Evolutionary conservation across 2,329 filamentous ascomycete genomes (phyloP).

Genomic region (Didymella segeticola): DNA sequence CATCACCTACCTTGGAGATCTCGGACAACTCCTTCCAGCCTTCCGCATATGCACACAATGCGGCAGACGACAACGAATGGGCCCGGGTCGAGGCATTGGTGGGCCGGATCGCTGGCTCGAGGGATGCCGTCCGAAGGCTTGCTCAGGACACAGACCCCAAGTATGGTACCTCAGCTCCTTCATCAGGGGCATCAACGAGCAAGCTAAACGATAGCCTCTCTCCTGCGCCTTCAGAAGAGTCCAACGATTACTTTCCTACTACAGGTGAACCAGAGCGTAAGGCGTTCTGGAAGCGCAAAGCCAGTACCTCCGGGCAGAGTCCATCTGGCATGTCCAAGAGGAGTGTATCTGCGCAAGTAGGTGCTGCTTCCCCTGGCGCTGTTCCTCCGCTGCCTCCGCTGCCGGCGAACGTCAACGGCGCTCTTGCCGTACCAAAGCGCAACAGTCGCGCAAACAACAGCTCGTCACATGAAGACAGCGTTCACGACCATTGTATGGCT

Average conservation of each 20-base stretch:
- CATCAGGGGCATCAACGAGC: slow-evolving; percentile 42
- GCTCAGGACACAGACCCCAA: slow-evolving; percentile 83
- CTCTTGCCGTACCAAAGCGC: slow-evolving; percentile 47
- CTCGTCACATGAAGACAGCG: slow-evolving; percentile 62
- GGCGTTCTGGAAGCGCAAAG: slow-evolving; percentile 92
- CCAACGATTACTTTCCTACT: slow-evolving; percentile 63
- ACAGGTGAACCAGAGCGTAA: slow-evolving; percentile 62
- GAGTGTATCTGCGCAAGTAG: slow-evolving; percentile 62
- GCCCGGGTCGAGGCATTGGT: slow-evolving; percentile 83
- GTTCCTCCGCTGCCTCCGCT: slow-evolving; percentile 47
- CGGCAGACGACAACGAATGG: slow-evolving; percentile 82
- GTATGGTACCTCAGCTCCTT: slow-evolving; percentile 49
- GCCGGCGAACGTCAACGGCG: slow-evolving; percentile 40
- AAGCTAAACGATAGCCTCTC: slow-evolving; percentile 40
- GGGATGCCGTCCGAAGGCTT: slow-evolving; percentile 85
- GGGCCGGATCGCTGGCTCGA: slow-evolving; percentile 82
- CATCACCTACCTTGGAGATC: slow-evolving; percentile 41
- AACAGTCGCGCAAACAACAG: slow-evolving; percentile 31
- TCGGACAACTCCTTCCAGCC: slow-evolving; percentile 31
- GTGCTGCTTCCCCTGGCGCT: slow-evolving; percentile 53
- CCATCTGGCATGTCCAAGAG: slow-evolving; percentile 54
- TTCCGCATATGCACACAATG: slow-evolving; percentile 27
- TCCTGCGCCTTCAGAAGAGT: slow-evolving; percentile 54
- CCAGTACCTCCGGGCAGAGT: slow-evolving; percentile 60
- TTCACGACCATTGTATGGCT: slow-evolving; percentile 83